These are phyloP conservation scores for Sphaerulina vaccinii DNA, from an alignment of 2,329 filamentous ascomycete species.

Conservation along the genomic window DNA sequence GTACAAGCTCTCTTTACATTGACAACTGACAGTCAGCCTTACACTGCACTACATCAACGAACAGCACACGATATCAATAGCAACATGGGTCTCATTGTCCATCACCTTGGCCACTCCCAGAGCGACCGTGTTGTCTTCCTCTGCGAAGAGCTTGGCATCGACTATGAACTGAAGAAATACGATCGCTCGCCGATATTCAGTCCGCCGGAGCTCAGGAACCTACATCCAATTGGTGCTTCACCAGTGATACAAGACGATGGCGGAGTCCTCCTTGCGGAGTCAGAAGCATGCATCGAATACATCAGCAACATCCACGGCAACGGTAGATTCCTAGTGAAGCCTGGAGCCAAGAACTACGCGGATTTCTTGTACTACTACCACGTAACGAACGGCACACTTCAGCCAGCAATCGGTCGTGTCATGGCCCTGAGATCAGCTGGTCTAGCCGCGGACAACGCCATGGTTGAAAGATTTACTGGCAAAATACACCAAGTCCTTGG, in stretches of 20 bases:
- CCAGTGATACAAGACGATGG: slow-evolving; percentile 56
- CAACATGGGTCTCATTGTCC: slow-evolving; percentile 42
- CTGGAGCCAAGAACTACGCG: slow-evolving; percentile 52
- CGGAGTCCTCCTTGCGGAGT: slow-evolving; percentile 57
- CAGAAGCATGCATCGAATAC: slow-evolving; percentile 61
- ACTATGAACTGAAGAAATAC: slow-evolving; percentile 53
- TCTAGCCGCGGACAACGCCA: slow-evolving; percentile 33
- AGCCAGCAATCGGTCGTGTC: slow-evolving; percentile 38
- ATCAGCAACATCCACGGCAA: slow-evolving; percentile 55
- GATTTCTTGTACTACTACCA: slow-evolving; percentile 64
- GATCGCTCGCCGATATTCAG: slow-evolving; percentile 44
- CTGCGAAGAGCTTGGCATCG: slow-evolving; percentile 61
- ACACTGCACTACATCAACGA: no score
- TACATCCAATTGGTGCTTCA: slow-evolving; percentile 53
- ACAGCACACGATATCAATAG: not conserved
- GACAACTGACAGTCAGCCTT: no score
- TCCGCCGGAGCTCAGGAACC: slow-evolving; percentile 32
- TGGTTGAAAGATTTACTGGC: slow-evolving; percentile 34
- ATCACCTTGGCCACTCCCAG: slow-evolving; percentile 50
- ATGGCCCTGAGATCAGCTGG: slow-evolving; percentile 33
- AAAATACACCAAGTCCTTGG: slow-evolving; percentile 43
- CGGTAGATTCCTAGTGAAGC: slow-evolving; percentile 50
- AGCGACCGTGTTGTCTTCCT: slow-evolving; percentile 65
- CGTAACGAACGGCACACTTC: slow-evolving; percentile 40
- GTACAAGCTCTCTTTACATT: no score